Evolutionary conservation across 2,329 filamentous ascomycete genomes (phyloP), one percentile per base, ranked within the genome.

Genomic region (Fusarium sp.): DNA sequence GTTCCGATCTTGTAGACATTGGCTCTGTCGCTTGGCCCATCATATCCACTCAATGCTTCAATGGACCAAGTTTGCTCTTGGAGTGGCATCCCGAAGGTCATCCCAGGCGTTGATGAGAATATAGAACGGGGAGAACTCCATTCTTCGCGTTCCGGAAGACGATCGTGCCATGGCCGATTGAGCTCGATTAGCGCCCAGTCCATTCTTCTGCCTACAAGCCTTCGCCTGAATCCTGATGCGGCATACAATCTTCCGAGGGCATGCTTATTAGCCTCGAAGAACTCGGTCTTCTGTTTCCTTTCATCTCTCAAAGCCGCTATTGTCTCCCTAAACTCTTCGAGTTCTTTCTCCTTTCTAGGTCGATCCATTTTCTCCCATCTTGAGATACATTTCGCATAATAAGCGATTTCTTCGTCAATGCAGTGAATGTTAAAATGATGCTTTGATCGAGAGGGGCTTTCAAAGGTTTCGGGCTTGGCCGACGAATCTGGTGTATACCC

Each of bases 321-420:
- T 3, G 0, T 5, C 25, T 2, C 11, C 25, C 5, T 45, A 15
- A 15, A 15, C 0, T 19, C 4, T 44, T 45, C 18, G 12, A 27
- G 18, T 45, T 15, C 18, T 10, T 5, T 5, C 3, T 21, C 23
- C 18, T 27, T 27, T 10, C 3, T 12, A 29, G 29, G 29, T 4
- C 29, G 29, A 29, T 29, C 29, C 29, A n/a, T n/a, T n/a, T n/a
- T n/a, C n/a, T n/a, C n/a, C n/a, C n/a, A n/a, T n/a, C n/a, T n/a
- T n/a, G n/a, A n/a, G n/a, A n/a, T n/a, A n/a, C n/a, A n/a, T n/a
- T 45, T 2, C 18, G 18, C 14, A 19, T 14, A 0, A 25, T 0
- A 0, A 45, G 11, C 8, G 4, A 45, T 5, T 2, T 14, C 0
- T 14, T 10, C 1, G 23, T 45, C 42, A 45, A 45, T 21, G 10